Evolutionary conservation across 2,329 filamentous ascomycete genomes (phyloP), one percentile per base, ranked within the genome.

Genomic region (Aspergillus melleus): DNA sequence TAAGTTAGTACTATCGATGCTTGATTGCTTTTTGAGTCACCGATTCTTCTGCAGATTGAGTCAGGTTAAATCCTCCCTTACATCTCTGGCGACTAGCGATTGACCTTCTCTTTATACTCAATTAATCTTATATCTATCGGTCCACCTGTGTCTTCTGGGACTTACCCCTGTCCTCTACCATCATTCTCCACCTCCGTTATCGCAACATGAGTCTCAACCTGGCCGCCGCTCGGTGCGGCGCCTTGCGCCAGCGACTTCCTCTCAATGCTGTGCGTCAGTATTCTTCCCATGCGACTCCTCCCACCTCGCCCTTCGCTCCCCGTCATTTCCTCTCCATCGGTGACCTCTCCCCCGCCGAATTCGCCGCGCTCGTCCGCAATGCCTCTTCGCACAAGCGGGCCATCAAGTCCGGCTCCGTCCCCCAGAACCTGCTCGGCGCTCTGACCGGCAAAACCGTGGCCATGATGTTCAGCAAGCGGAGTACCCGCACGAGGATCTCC

Each of bases 401-500:
- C 58, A 86, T 94, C 80, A 96, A 96, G 76, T 85, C 86, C 20
- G 86, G 86, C 50, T 80, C 84, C 56, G 78, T 85, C 52, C 86
- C 89, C 3, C 74, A 80, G 54, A 79, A 82, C 49, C 79, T 96
- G 57, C 79, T 83, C 56, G 82, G 83, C 46, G 81, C 85, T 11
- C 79, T 99, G 63, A 78, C 84, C 0, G 90, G 91, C 55, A 87
- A 91, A 76, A 93, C 92, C 0, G 86, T 99, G 32, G 94, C 95
- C 66, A 90, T 99, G 88, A 91, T 96, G 83, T 99, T 99, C 82
- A 96, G 85, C 83, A 99, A 99, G 81, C 88, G 93, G 67, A 96
- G 90, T 70, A 99, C 95, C 12, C 87, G 95, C 61, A 99, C 95
- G 12, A 88, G 95, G 63, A 89, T 99, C 32, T 96, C 92, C 1